A percentile compares a stretch with the other conserved stretches of the same genome.
phyloP scores from a whole-genome alignment of 2,329 filamentous ascomycete species.

The Cordyceps farinosa region DNA sequence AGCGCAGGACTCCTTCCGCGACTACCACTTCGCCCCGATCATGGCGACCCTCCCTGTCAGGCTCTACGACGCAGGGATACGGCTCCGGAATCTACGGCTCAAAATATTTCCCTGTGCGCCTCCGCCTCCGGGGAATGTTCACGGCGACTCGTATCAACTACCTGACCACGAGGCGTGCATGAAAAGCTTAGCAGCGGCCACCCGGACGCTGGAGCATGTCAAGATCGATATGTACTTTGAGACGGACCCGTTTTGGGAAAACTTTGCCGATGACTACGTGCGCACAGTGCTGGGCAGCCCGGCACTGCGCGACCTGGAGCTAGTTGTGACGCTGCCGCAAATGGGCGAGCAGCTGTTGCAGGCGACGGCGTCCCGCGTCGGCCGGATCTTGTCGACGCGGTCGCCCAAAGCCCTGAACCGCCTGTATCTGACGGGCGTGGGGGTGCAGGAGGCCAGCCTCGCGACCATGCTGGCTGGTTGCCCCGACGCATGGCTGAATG shows the following conservation, averaged over 20 bases:
- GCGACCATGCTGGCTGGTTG: neutral
- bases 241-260: neutral
- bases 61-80: neutral
- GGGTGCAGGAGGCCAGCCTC: neutral
- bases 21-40: neutral
- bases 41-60: neutral
- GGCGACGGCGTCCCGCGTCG: neutral
- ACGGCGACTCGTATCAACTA: neutral
- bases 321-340: neutral
- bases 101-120: neutral
- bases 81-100: neutral
- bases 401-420: neutral
- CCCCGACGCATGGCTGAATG: neutral
- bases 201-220: neutral
- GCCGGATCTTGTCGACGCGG: conserved; percentile 28
- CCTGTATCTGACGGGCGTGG: neutral
- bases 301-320: neutral
- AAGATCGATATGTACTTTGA: neutral
- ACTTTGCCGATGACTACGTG: neutral
- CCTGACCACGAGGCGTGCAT: neutral
- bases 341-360: neutral
- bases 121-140: neutral
- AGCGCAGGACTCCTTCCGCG: neutral
- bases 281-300: neutral
- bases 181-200: neutral